phyloP scores from a whole-genome alignment of 768 basidiomycete species.

The Sporobolomyces roseus region DNA sequence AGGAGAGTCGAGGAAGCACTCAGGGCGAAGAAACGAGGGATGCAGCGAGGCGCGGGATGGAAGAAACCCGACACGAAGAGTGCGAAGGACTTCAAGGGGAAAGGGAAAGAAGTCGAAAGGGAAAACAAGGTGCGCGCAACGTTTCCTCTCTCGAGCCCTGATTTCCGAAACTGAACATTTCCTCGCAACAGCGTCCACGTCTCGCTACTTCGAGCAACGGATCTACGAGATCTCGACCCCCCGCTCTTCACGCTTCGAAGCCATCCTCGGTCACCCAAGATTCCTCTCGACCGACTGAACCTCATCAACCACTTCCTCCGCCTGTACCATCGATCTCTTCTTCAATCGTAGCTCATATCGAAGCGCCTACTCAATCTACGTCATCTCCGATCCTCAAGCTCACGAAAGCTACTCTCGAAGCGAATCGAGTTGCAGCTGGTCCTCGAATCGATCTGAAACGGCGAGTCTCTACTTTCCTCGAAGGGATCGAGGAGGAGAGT shows the following conservation, averaged over 20 bases:
- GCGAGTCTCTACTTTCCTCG: conserved; percentile 19
- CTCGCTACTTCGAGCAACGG: neutral
- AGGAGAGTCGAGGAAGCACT: neutral
- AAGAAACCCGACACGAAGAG: neutral
- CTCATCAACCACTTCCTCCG: neutral
- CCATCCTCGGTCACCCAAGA: neutral
- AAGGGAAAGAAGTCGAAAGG: neutral
- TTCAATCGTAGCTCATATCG: neutral
- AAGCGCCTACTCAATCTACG: neutral
- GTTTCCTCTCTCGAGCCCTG: neutral
- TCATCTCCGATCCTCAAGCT: conserved; percentile 1
- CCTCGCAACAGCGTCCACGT: too few species aligned
- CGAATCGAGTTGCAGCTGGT: neutral
- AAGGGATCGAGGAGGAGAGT: neutral
- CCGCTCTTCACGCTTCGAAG: neutral
- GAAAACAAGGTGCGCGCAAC: neutral
- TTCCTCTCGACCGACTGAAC: neutral
- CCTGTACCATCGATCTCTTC: neutral
- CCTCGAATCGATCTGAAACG: conserved; percentile 10
- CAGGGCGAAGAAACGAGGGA: conserved; percentile 11
- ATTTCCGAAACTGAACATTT: neutral
- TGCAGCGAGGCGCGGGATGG: neutral
- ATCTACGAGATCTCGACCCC: neutral
- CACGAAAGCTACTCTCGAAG: conserved; percentile 24
- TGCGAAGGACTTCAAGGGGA: neutral